Percentiles rank a stretch among this genome's conserved stretches.
Evolutionary conservation across 108 stramenopile genomes (phyloP).

Genomic region (Nitzschia sp.): DNA sequence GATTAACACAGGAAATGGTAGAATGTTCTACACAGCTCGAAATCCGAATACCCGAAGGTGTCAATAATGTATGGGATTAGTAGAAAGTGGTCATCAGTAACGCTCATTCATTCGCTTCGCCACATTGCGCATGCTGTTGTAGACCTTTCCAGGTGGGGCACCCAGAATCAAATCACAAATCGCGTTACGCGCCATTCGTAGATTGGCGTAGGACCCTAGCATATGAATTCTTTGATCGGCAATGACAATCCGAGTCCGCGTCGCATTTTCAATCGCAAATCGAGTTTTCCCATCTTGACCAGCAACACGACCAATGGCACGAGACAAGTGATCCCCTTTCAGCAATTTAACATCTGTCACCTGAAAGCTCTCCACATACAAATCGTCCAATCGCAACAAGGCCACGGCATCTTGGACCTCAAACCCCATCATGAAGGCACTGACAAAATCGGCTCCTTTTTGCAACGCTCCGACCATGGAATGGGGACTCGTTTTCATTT

Average conservation of each 20-base stretch:
- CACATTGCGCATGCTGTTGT: constrained; percentile 99
- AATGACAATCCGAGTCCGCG: constrained; percentile 95
- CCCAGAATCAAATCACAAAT: constrained; percentile 98
- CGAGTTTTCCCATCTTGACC: constrained; percentile 99
- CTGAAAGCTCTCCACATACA: constrained; percentile 97
- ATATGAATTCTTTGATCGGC: constrained; percentile 97
- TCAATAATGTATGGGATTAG: constrained; percentile 37
- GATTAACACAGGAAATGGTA: constrained; percentile 46
- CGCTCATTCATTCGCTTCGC: constrained; percentile 97
- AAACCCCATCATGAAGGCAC: constrained; percentile 98
- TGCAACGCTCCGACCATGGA: constrained; percentile 90
- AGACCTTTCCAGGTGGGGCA: constrained; percentile 99
- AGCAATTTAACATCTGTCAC: constrained; percentile 97
- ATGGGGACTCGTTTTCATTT: constrained; percentile 93
- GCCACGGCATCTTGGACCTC: constrained; percentile 99
- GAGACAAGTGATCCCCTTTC: constrained; percentile 94
- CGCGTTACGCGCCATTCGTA: constrained; percentile 97
- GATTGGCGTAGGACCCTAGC: constrained; percentile 94
- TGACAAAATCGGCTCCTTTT: constrained; percentile 97
- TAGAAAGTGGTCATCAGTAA: constrained; percentile 51
- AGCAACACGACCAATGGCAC: constrained; percentile 98
- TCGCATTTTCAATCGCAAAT: constrained; percentile 99
- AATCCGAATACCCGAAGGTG: constrained; percentile 27
- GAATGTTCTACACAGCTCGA: constrained; percentile 5
- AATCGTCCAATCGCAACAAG: constrained; percentile 95